Percentiles rank a stretch among this genome's conserved stretches.
phyloP scores from a whole-genome alignment of 2,329 filamentous ascomycete species.

The Ophiocordyceps australis region DNA sequence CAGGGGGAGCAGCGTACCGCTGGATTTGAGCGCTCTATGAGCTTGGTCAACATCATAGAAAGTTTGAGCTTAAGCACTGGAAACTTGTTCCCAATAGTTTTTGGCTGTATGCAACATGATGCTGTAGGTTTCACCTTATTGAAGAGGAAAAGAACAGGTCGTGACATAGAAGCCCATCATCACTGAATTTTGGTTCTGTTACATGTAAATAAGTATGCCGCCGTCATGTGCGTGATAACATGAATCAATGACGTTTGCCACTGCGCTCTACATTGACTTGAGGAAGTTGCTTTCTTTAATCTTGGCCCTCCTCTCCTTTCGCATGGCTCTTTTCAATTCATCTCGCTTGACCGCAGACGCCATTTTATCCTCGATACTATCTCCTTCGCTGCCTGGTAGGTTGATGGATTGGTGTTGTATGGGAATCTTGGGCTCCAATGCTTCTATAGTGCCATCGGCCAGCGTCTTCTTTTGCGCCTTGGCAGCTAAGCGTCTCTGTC shows the following conservation, averaged over 20 bases:
- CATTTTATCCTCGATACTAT: constrained; percentile 24
- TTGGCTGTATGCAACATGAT: too few relatives aligned
- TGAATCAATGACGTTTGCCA: too few relatives aligned
- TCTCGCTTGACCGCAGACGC: constrained; percentile 31
- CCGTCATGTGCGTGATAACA: too few relatives aligned
- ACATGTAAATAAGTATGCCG: too few relatives aligned
- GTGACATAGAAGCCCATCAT: too few relatives aligned
- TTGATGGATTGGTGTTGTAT: constrained; percentile 65
- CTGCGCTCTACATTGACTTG: constrained; percentile 65
- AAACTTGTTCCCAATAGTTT: too few relatives aligned
- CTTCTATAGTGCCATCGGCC: constrained; percentile 46
- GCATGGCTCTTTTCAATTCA: constrained; percentile 52
- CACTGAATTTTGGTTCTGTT: too few relatives aligned
- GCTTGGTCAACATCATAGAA: neutral
- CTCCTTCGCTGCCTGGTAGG: constrained; percentile 33
- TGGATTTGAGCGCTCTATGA: constrained; percentile 49
- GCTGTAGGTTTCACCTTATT: too few relatives aligned
- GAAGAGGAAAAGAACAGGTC: too few relatives aligned
- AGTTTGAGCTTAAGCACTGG: too few relatives aligned
- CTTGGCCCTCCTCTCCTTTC: constrained; percentile 52
- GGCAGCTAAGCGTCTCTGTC: constrained; percentile 54
- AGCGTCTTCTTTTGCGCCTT: constrained; percentile 44
- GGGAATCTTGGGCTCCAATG: constrained; percentile 51
- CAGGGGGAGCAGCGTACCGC: constrained; percentile 79
- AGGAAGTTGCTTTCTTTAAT: constrained; percentile 83